These are phyloP conservation scores for Aristolochia californica DNA, from an alignment of 164 flowering plant genomes.

Conservation along the genomic window DNA sequence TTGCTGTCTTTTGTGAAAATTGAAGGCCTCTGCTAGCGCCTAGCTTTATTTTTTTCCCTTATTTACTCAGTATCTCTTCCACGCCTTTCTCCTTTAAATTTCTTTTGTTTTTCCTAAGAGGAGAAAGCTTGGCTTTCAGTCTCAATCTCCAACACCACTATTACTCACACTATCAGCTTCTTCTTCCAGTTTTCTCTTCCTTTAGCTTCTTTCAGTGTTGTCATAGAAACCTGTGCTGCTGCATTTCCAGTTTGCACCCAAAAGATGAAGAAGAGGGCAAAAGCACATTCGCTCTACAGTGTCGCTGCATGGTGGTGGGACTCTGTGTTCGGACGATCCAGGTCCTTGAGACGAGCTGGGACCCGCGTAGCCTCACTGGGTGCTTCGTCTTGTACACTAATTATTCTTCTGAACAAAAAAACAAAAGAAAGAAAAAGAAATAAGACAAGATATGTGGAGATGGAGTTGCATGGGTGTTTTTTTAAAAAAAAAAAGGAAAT, in stretches of 20 bases:
- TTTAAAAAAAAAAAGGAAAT: not conserved
- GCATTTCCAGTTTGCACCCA: not conserved
- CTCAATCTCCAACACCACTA: slow-evolving; percentile 11
- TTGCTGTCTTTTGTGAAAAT: slow-evolving; percentile 9
- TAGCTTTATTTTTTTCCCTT: not conserved
- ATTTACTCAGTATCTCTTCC: not conserved
- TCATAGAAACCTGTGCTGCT: too few species aligned
- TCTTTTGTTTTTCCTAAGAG: slow-evolving; percentile 8
- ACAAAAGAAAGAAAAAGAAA: too few species aligned
- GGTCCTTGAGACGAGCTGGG: too few species aligned
- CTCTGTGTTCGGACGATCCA: too few species aligned
- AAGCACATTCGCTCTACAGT: not conserved
- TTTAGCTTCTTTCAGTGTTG: too few species aligned
- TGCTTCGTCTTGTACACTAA: too few species aligned
- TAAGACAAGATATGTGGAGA: not conserved
- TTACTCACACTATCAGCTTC: too few species aligned
- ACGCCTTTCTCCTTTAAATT: not conserved
- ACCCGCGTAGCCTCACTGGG: too few species aligned
- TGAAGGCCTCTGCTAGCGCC: slow-evolving; percentile 1
- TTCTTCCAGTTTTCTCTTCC: too few species aligned
- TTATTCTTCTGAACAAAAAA: too few species aligned
- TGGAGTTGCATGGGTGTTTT: slow-evolving; percentile 1
- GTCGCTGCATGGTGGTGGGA: too few species aligned
- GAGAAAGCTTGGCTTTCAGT: slow-evolving; percentile 19
- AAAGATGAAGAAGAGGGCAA: slow-evolving; percentile 3